phyloP scores from a whole-genome alignment of 352 stramenopile species.

The Pythium sukuiense region DNA sequence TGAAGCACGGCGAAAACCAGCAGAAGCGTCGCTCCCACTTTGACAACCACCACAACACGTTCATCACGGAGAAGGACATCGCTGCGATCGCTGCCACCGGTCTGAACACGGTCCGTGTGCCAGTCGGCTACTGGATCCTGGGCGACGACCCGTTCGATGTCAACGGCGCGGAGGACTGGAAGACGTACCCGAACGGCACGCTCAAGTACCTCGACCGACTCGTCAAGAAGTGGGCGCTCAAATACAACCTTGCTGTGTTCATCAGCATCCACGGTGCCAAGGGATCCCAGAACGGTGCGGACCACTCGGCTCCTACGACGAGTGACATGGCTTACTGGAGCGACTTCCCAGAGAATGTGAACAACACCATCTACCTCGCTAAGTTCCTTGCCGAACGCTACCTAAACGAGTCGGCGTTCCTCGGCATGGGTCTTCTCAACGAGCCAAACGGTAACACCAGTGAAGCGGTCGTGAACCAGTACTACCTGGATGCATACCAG shows the following conservation, averaged over 20 bases:
- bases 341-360: constrained; percentile 30
- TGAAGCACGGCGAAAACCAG: constrained; percentile 16
- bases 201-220: constrained; percentile 50
- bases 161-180: constrained; percentile 38
- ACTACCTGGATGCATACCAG: constrained; percentile 35
- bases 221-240: constrained; percentile 39
- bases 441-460: constrained; percentile 33
- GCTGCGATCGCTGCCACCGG: constrained; percentile 49
- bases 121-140: constrained; percentile 76
- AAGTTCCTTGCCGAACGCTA: constrained; percentile 34
- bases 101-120: constrained; percentile 78
- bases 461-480: constrained; percentile 29
- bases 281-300: constrained; percentile 70
- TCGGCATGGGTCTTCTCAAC: constrained; percentile 42
- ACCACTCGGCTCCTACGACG: constrained; percentile 51
- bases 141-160: constrained; percentile 51
- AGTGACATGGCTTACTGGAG: constrained; percentile 24
- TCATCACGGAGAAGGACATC: constrained; percentile 71
- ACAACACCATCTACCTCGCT: constrained; percentile 34
- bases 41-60: constrained; percentile 57
- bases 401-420: constrained; percentile 36
- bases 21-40: constrained; percentile 33
- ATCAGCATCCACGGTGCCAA: constrained; percentile 63
- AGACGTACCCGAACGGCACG: constrained; percentile 37
- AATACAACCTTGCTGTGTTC: constrained; percentile 44